Conservation (phyloP, 441 rosid species). For the Populus hybrid region DNA sequence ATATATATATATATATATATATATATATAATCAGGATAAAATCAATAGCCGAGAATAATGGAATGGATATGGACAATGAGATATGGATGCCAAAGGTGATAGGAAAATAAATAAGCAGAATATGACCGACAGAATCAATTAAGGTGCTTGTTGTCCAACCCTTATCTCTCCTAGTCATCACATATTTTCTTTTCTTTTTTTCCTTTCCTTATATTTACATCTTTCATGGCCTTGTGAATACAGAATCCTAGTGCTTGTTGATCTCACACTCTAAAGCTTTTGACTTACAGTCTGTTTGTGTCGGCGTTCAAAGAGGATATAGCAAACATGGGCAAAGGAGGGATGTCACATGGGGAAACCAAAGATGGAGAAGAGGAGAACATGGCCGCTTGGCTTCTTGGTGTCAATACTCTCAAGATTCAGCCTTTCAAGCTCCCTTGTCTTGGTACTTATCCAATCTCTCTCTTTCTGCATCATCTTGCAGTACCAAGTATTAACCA, state of each 20-base stretch:
- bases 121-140: background rate
- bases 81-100: background rate
- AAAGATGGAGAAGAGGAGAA: conserved; percentile 37
- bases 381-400: conserved; percentile 65
- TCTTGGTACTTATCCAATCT: conserved; percentile 31
- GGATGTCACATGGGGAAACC: conserved; percentile 24
- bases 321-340: background rate
- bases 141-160: background rate
- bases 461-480: background rate
- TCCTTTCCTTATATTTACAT: background rate
- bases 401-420: conserved; percentile 46
- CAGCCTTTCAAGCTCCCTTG: conserved; percentile 50
- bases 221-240: background rate
- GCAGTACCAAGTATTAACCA: background rate
- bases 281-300: background rate
- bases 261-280: background rate
- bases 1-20: too few species aligned
- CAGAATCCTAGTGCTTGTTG: background rate
- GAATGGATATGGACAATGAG: background rate
- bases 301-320: background rate
- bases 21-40: background rate
- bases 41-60: background rate
- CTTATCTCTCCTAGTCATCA: background rate
- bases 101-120: background rate
- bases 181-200: background rate